Base-by-base conservation (phyloP, 768 basidiomycete species). In the Lentinula detonsa region DNA sequence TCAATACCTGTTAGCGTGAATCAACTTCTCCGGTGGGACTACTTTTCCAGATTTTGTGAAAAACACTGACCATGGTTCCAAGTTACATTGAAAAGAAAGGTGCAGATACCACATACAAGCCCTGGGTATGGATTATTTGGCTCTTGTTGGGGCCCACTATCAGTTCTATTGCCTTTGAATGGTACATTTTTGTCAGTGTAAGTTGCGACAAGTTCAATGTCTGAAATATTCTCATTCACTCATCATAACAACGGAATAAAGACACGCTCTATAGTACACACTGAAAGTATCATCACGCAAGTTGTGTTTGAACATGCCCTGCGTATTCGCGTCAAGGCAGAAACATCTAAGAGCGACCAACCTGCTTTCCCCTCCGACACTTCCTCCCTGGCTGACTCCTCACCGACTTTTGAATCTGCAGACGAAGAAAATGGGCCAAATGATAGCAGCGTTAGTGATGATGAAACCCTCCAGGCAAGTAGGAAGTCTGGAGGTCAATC, bases 101-200 rank as follows among this genome's bases (percentile, higher is more conserved):
- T 18, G 76, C 28, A 23, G 34, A 70, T 21, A 75, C 85, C 0
- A 66, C 70, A 8, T 69, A 86, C 34, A 79, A 79, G 35, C 88
- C 89, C 0, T 88, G 87, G 83, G 79, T 90, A 5, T 91, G 88
- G 87, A 79, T 90, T 13, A 34, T 71, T 0, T 71, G 73, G 66
- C 73, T 86, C 8, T 77, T 84, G 62, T 48, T 79, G 6, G 83
- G 82, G 10, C 81, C 83, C 13, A 68, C 74, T 4, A 0, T 79
- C 4, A 72, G 69, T 13, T 73, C 79, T 5, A 34, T 86, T 10
- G 65, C 73, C 35, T 76, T 80, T 59, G 83, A 90, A 63, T 78
- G 76, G 71, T 88, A 86, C 64, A 73, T 79, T 37, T 83, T 74
- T 66, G 69, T 78, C 35, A 70, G 72, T 72, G 88, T 61, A 35